Conservation (phyloP, 768 basidiomycete genomes). For the Mycena polygramma region DNA sequence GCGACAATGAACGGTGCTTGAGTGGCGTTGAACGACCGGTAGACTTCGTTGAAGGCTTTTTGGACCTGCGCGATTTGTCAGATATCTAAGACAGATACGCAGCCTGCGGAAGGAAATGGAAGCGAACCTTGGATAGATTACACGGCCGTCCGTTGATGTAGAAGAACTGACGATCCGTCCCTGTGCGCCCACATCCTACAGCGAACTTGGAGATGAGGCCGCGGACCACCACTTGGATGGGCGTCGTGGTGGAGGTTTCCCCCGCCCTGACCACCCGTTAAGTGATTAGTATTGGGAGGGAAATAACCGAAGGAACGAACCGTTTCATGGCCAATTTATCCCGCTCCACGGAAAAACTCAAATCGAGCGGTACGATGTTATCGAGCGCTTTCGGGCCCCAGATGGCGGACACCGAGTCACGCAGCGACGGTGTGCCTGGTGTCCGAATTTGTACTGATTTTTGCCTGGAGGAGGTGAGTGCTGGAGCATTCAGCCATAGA, state of each 20-base stretch:
- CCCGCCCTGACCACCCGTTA: constrained; percentile 20
- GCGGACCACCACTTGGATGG: constrained; percentile 66
- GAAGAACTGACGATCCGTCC: constrained; percentile 91
- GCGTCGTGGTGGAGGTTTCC: constrained; percentile 36
- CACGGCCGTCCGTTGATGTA: constrained; percentile 95
- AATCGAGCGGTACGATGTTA: constrained; percentile 78
- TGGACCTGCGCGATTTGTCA: constrained; percentile 67
- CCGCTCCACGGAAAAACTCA: constrained; percentile 76
- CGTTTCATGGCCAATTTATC: constrained; percentile 66
- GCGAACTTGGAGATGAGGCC: constrained; percentile 90
- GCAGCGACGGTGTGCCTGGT: constrained; percentile 71
- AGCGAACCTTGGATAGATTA: constrained; percentile 74
- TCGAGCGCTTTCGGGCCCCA: constrained; percentile 91
- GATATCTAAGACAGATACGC: background rate
- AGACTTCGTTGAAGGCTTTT: constrained; percentile 93
- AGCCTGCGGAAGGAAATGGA: background rate
- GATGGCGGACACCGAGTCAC: constrained; percentile 76
- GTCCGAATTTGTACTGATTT: constrained; percentile 82
- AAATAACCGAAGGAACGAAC: too few relatives aligned
- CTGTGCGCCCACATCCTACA: constrained; percentile 79
- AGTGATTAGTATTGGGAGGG: too few relatives aligned
- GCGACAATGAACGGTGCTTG: constrained; percentile 89
- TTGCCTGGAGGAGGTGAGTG: constrained; percentile 52
- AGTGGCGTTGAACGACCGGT: constrained; percentile 78
- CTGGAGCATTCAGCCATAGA: background rate